phyloP scores from a whole-genome alignment of 306 rosid species.

The Acacia melanoxylon region DNA sequence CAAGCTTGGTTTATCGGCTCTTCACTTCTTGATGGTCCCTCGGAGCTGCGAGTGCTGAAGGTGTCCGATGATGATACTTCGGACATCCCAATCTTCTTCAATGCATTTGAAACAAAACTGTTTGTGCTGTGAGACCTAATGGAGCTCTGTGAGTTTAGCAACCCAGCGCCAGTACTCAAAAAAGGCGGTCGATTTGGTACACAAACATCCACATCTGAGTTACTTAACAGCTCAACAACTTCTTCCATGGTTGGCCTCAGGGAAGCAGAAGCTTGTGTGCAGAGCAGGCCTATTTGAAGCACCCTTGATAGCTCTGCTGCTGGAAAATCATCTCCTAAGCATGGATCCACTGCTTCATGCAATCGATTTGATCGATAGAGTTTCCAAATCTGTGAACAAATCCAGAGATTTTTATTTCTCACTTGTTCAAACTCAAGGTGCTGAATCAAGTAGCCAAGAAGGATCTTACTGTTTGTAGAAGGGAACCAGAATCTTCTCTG shows the following conservation, averaged over 20 bases:
- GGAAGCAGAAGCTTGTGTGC: constrained; percentile 79
- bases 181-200: constrained; percentile 81
- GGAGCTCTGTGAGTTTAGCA: constrained; percentile 44
- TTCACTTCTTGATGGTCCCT: constrained; percentile 42
- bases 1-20: constrained; percentile 27
- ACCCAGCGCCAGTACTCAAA: constrained; percentile 45
- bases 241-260: constrained; percentile 70
- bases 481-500: constrained; percentile 58
- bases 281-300: constrained; percentile 71
- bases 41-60: constrained; percentile 41
- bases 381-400: constrained; percentile 66
- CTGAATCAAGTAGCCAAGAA: background rate
- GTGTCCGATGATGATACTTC: constrained; percentile 46
- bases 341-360: constrained; percentile 56
- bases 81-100: constrained; percentile 50
- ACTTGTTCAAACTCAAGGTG: background rate
- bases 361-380: constrained; percentile 48
- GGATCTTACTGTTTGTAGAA: constrained; percentile 65
- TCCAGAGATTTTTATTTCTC: background rate
- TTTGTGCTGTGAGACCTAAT: constrained; percentile 46
- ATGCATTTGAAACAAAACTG: constrained; percentile 49
- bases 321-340: constrained; percentile 53
- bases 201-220: constrained; percentile 44
- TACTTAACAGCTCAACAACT: constrained; percentile 56
- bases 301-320: constrained; percentile 47